phyloP scores from a whole-genome alignment of 2,329 filamentous ascomycete genomes.

The Trichoderma guizhouense region DNA sequence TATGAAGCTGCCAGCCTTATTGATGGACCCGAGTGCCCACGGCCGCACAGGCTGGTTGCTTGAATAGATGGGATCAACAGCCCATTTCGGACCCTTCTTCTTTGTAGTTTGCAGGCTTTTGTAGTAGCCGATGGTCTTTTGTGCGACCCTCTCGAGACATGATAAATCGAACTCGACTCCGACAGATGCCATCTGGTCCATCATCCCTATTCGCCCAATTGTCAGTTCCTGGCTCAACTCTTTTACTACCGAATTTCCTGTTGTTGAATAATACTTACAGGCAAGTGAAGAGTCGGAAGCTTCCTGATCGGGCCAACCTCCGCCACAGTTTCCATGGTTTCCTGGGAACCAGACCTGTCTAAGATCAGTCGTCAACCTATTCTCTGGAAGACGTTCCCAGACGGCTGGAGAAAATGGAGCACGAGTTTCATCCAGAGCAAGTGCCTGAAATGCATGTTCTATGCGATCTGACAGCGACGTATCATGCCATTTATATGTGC shows the following conservation, averaged over 20 bases:
- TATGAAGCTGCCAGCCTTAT: conserved; percentile 36
- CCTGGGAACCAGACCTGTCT: conserved; percentile 66
- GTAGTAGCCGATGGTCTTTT: conserved; percentile 34
- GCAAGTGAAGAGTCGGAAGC: conserved; percentile 39
- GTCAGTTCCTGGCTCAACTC: not conserved
- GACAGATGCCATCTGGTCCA: conserved; percentile 52
- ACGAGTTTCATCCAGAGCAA: conserved; percentile 56
- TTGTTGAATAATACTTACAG: conserved; percentile 30
- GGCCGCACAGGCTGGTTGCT: conserved; percentile 46
- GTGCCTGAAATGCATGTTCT: conserved; percentile 57
- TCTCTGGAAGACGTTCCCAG: conserved; percentile 46
- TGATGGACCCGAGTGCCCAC: conserved; percentile 47
- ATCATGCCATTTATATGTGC: conserved; percentile 51
- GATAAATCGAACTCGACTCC: conserved; percentile 48
- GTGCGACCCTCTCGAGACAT: conserved; percentile 41
- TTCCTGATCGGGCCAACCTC: conserved; percentile 57
- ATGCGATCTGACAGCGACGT: conserved; percentile 51
- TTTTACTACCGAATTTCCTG: not conserved
- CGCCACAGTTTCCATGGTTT: conserved; percentile 67
- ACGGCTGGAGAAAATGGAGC: conserved; percentile 53
- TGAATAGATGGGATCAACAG: conserved; percentile 45
- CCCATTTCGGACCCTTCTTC: conserved; percentile 37
- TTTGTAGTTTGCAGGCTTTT: conserved; percentile 22
- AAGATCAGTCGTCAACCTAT: conserved; percentile 41
- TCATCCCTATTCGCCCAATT: conserved; percentile 44